A percentile compares a stretch with the other conserved stretches of the same genome.
Conservation (phyloP, 2,329 filamentous ascomycete genomes). For the Stromatinia cepivora region DNA sequence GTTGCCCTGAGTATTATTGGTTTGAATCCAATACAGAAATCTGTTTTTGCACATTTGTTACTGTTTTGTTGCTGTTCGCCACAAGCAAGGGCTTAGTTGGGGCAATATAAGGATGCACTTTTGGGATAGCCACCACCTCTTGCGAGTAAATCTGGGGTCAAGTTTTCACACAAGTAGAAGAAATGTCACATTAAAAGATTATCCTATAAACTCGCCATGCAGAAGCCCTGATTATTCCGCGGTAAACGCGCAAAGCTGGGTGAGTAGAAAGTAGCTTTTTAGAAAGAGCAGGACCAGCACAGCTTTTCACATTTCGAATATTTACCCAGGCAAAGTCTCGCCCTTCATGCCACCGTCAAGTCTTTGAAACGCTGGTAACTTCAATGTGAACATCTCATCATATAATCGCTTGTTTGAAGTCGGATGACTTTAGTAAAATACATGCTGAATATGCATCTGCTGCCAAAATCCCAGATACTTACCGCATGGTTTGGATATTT, state of each 20-base stretch:
- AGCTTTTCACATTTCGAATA: background rate
- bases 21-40: background rate
- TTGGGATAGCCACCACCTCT: background rate
- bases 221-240: background rate
- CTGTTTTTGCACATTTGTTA: background rate
- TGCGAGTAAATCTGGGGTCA: too few species aligned
- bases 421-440: background rate
- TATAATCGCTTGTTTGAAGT: background rate
- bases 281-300: background rate
- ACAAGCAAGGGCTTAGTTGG: background rate
- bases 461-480: background rate
- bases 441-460: background rate
- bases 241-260: too few species aligned
- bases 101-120: background rate
- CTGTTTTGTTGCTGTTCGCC: background rate
- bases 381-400: background rate
- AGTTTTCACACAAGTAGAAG: too few species aligned
- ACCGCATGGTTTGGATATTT: background rate
- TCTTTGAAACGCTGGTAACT: background rate
- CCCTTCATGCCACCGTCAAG: background rate
- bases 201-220: background rate
- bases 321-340: background rate
- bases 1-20: conserved; percentile 5
- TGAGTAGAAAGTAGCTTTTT: background rate
- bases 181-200: background rate